Conservation (phyloP, 225 moss, liverwort and hornwort genomes). For the Antitrichia curtipendula region DNA sequence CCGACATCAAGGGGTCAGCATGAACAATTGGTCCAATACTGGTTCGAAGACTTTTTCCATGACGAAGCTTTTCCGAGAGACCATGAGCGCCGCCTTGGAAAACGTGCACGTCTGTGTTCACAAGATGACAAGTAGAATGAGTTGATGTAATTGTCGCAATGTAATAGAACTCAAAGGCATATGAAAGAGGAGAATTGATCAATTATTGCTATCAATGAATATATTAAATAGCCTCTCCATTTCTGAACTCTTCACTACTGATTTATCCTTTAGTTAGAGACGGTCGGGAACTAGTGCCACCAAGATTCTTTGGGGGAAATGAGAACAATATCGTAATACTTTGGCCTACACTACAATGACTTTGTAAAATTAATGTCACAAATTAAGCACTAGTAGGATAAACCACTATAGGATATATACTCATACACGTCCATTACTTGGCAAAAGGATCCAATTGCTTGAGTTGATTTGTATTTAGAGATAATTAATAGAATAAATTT, state of each 20-base stretch:
- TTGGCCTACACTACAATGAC: not conserved
- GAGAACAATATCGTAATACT: not conserved
- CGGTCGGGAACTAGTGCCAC: not conserved
- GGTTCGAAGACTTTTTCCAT: too few relatives aligned
- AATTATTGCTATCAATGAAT: not conserved
- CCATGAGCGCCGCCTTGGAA: not conserved
- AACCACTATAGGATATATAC: too few relatives aligned
- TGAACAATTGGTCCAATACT: not conserved
- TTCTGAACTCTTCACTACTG: not conserved
- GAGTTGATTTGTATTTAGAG: not conserved
- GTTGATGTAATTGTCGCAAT: not conserved
- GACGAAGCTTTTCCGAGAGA: too few relatives aligned
- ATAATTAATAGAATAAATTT: not conserved
- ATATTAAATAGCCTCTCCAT: not conserved
- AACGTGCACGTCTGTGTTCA: not conserved
- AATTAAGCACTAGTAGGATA: not conserved
- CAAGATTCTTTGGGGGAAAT: not conserved
- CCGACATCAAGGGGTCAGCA: not conserved
- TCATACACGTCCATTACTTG: rapidly evolving
- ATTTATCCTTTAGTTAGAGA: not conserved
- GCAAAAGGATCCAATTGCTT: too few relatives aligned
- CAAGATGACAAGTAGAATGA: not conserved
- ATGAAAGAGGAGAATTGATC: not conserved
- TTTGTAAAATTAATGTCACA: not conserved
- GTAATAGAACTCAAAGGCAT: not conserved